Percentiles rank a stretch among this genome's conserved stretches.
phyloP scores from a whole-genome alignment of 345 rosid genomes.

The Eutrema japonicum region DNA sequence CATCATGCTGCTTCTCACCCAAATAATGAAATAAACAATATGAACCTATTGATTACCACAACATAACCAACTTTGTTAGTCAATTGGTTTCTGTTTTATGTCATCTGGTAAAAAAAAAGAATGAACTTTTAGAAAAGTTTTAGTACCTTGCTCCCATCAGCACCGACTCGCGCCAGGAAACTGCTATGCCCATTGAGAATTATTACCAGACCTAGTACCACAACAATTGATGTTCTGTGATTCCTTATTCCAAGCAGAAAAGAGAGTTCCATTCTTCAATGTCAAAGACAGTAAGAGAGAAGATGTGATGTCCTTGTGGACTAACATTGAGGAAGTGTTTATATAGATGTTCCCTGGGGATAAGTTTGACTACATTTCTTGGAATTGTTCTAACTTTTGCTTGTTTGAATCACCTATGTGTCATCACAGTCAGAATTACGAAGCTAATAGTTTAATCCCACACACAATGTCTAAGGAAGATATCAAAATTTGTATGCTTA shows the following conservation, averaged over 20 bases:
- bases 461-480: not conserved
- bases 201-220: not conserved
- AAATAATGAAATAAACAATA: slow-evolving; percentile 1
- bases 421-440: not conserved
- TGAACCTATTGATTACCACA: not conserved
- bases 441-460: not conserved
- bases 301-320: not conserved
- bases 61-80: not conserved
- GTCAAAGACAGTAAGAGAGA: not conserved
- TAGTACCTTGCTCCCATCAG: slow-evolving; percentile 16
- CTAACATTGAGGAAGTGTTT: slow-evolving; percentile 2
- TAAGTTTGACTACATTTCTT: not conserved
- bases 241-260: not conserved
- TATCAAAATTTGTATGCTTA: not conserved
- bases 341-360: slow-evolving; percentile 2
- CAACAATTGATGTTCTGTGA: not conserved
- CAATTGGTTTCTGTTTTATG: not conserved
- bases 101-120: not conserved
- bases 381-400: slow-evolving; percentile 15
- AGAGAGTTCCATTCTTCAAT: not conserved
- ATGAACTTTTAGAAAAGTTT: not conserved
- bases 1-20: slow-evolving; percentile 46
- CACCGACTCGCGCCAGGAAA: not conserved
- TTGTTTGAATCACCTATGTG: slow-evolving; percentile 2
- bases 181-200: slow-evolving; percentile 14